A percentile compares a stretch with the other conserved stretches of the same genome.
Conservation (phyloP, 106 monocot genomes). For the Apostasia shenzhenica region DNA sequence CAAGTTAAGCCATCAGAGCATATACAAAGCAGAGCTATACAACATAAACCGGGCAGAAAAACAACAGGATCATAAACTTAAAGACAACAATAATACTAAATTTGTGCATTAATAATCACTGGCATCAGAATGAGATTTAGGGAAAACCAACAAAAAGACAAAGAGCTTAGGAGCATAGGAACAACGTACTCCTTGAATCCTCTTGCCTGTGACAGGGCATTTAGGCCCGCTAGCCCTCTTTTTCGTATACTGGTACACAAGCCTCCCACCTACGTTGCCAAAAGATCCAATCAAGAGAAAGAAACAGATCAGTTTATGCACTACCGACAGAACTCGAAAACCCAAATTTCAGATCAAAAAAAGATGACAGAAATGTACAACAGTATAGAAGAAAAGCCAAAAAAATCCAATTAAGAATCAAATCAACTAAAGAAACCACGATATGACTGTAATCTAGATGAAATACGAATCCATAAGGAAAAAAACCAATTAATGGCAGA, state of each 20-base stretch:
- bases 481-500: neutral
- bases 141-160: neutral
- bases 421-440: neutral
- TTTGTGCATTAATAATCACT: no score
- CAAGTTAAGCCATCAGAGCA: no score
- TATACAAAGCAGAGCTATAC: no score
- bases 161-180: neutral
- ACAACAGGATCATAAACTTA: no score
- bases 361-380: neutral
- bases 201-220: conserved; percentile 72
- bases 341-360: neutral
- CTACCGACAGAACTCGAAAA: no score
- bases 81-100: no score
- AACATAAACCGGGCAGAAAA: no score
- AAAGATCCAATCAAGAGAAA: neutral
- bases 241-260: conserved; percentile 55
- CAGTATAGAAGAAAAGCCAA: neutral
- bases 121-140: no score
- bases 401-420: neutral
- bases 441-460: no score
- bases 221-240: conserved; percentile 74
- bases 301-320: no score
- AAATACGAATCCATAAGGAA: neutral
- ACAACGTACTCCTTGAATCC: conserved; percentile 59
- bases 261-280: conserved; percentile 48